Evolutionary conservation across 805 yeast species (phyloP).

Genomic region (Ogataea nonfermentans): DNA sequence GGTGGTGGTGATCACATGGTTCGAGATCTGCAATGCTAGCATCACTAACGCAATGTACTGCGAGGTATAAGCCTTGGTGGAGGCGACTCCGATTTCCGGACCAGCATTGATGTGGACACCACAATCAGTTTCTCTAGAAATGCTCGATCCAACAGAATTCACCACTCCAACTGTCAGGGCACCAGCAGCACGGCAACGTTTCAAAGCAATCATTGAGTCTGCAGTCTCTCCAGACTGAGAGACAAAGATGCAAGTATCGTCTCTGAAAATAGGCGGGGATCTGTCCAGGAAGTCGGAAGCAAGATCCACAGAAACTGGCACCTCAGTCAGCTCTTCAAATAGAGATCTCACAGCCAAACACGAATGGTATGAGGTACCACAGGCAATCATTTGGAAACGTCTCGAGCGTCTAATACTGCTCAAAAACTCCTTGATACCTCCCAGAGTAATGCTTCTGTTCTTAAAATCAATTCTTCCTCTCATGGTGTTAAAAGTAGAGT

Average conservation of each 20-base stretch:
- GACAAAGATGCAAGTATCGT: constrained; percentile 95
- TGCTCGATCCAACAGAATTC: constrained; percentile 94
- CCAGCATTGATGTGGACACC: constrained; percentile 99
- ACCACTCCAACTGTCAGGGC: constrained; percentile 97
- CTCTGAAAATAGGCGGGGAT: constrained; percentile 95
- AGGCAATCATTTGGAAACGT: constrained; percentile 96
- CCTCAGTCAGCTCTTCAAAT: constrained; percentile 94
- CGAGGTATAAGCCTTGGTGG: constrained; percentile 98
- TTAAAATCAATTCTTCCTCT: constrained; percentile 97
- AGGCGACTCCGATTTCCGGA: constrained; percentile 99
- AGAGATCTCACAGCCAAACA: constrained; percentile 96
- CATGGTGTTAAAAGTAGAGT: constrained; percentile 97
- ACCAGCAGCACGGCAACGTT: constrained; percentile 94
- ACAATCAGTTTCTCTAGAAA: constrained; percentile 96
- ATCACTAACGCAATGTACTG: constrained; percentile 95
- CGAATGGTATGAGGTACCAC: constrained; percentile 99
- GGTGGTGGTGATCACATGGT: constrained; percentile 76
- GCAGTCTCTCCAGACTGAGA: constrained; percentile 99
- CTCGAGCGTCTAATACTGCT: constrained; percentile 91
- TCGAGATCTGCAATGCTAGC: constrained; percentile 94
- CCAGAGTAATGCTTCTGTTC: constrained; percentile 70
- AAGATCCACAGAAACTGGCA: constrained; percentile 88
- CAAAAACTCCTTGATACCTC: constrained; percentile 84
- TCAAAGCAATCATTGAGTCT: constrained; percentile 91
- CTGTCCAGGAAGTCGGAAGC: constrained; percentile 96